Evolutionary conservation across 805 yeast genomes (phyloP).

Genomic region (Kazachstania viticola): DNA sequence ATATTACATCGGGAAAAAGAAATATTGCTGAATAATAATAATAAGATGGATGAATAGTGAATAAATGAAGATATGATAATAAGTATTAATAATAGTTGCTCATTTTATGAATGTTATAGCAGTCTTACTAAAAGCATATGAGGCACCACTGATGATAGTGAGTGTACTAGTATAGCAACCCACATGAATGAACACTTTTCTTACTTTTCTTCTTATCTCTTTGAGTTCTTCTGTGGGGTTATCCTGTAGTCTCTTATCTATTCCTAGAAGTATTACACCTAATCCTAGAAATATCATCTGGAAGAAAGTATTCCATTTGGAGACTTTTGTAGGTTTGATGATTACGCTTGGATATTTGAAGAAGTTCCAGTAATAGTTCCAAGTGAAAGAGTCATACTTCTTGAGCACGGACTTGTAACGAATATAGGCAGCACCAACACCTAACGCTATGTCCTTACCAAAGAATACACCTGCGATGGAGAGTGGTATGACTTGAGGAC

Average conservation of each 20-base stretch:
- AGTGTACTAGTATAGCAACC: slow-evolving; percentile 56
- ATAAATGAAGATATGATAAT: no score
- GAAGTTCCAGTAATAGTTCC: slow-evolving; percentile 64
- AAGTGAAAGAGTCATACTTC: slow-evolving; percentile 30
- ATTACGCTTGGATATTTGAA: slow-evolving; percentile 64
- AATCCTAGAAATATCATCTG: slow-evolving; percentile 83
- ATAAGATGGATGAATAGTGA: no score
- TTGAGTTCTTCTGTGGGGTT: slow-evolving; percentile 5
- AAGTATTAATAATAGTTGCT: no score
- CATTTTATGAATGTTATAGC: slow-evolving; percentile 35
- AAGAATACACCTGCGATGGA: slow-evolving; percentile 57
- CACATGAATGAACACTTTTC: slow-evolving; percentile 16
- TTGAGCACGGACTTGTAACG: slow-evolving; percentile 45
- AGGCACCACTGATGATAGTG: slow-evolving; percentile 66
- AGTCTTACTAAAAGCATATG: slow-evolving; percentile 57
- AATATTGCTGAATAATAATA: no score
- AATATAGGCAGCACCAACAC: slow-evolving; percentile 57
- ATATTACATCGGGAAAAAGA: no score
- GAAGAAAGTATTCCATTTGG: slow-evolving; percentile 80
- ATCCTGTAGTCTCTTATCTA: slow-evolving; percentile 4
- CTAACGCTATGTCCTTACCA: slow-evolving; percentile 73
- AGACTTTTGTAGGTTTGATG: slow-evolving; percentile 76
- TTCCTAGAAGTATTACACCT: slow-evolving; percentile 34
- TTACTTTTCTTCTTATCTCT: slow-evolving; percentile 2
- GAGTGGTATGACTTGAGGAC: slow-evolving; percentile 57